Evolutionary conservation across 805 yeast species (phyloP).

Genomic region (Komagataella populi): DNA sequence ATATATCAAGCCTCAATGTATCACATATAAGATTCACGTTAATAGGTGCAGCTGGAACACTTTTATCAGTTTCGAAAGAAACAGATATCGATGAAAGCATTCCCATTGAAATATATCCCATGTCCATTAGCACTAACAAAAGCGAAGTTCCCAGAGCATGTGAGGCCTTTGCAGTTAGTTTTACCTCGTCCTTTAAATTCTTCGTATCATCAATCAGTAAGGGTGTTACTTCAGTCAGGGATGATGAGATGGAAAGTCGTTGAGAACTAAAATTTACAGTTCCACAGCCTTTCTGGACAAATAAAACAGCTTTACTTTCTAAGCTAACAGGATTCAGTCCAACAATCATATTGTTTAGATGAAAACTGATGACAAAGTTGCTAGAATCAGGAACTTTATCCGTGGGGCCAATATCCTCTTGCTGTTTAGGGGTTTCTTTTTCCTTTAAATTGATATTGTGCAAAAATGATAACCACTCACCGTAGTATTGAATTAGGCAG

Average conservation of each 20-base stretch:
- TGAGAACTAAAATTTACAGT: slow-evolving; percentile 26
- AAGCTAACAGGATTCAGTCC: slow-evolving; percentile 55
- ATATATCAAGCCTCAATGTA: slow-evolving; percentile 34
- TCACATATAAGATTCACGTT: slow-evolving; percentile 37
- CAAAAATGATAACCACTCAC: slow-evolving; percentile 40
- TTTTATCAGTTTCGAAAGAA: slow-evolving; percentile 16
- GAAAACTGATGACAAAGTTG: not conserved
- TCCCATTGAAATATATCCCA: slow-evolving; percentile 30
- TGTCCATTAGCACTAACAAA: not conserved
- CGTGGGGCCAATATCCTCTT: not conserved
- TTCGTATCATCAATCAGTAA: slow-evolving; percentile 51
- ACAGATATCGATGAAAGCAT: slow-evolving; percentile 25
- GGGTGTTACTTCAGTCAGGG: slow-evolving; percentile 34
- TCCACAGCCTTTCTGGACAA: slow-evolving; percentile 38
- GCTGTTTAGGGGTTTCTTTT: not conserved
- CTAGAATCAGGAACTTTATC: not conserved
- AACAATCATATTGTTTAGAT: slow-evolving; percentile 36
- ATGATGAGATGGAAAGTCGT: slow-evolving; percentile 23
- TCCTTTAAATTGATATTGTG: slow-evolving; percentile 9
- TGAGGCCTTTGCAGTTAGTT: slow-evolving; percentile 1
- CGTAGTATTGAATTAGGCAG: slow-evolving; percentile 39
- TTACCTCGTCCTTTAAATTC: slow-evolving; percentile 18
- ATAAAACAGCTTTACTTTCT: slow-evolving; percentile 34
- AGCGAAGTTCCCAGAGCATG: not conserved
- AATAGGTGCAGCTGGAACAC: slow-evolving; percentile 7